Evolutionary conservation across 2,329 filamentous ascomycete genomes (phyloP), one percentile per base, ranked within the genome.

Genomic region (Paracoccidioides lutzii): DNA sequence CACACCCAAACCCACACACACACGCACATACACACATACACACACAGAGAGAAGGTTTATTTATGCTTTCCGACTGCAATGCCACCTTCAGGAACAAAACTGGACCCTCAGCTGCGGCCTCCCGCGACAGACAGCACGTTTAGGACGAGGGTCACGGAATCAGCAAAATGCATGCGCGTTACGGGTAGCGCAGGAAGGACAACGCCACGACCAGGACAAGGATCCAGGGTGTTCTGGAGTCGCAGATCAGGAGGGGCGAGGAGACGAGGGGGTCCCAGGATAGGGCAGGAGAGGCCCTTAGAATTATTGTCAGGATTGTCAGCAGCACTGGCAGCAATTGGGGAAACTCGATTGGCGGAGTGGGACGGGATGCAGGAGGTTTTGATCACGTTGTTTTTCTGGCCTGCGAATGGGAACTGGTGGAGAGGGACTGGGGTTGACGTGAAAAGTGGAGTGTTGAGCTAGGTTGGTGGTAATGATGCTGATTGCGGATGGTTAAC

Each of bases 361-460:
- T 38, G 40, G 51, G 40, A 45, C 40, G 10, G 49, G 49, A n/a
- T 40, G 40, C 51, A 53, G 51, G 51, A 44, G 51, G 28, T 42
- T n/a, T 35, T 40, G 40, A 44, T 53, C 51, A 53, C 51, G 51
- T 53, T 53, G 51, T 44, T 53, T 22, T 44, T 38, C 22, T 7
- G 22, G 10, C 4, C 28, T 35, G 33, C 33, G 38, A 15, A 38
- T 22, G 50, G 22, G 50, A 42, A 30, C 22, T 9, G 28, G 30
- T 30, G n/a, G 30, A 15, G n/a, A 38, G 40, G 48, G 48, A 40
- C 35, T 38, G 37, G 48, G 37, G 48, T 35, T 12, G 33, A 44
- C 32, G 48, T 28, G 51, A 44, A 40, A 53, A 44, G 51, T 43
- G 60, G 30, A 64, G 28, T 14, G 32, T 7, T 8, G 32, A 14